Evolutionary conservation across 345 rosid species (phyloP).

Genomic region (Eucalyptus regnans): DNA sequence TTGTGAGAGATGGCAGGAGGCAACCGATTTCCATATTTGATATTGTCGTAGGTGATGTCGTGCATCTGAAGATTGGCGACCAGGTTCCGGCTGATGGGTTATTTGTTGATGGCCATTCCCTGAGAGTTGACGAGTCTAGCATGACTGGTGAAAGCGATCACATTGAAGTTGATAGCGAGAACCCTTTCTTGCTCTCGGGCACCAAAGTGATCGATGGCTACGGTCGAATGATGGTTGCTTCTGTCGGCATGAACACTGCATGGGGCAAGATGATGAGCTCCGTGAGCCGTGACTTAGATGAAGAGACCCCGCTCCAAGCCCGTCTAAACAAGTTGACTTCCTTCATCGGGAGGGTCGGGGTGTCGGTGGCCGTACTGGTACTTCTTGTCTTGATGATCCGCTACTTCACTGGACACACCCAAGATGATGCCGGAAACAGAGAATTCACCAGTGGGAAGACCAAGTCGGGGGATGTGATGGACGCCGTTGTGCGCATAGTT

Average conservation of each 20-base stretch:
- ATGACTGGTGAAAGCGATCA: not conserved
- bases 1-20: slow-evolving; percentile 33
- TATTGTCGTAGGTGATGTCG: slow-evolving; percentile 5
- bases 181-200: not conserved
- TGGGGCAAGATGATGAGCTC: not conserved
- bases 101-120: not conserved
- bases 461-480: not conserved
- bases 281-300: not conserved
- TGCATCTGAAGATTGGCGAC: not conserved
- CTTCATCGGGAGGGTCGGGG: not conserved
- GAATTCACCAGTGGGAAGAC: not conserved
- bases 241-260: not conserved
- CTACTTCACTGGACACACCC: not conserved
- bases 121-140: not conserved
- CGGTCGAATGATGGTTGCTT: not conserved
- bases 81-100: not conserved
- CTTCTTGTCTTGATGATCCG: not conserved
- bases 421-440: not conserved
- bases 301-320: not conserved
- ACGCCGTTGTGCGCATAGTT: no score
- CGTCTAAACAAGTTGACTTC: not conserved
- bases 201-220: not conserved
- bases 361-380: not conserved
- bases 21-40: slow-evolving; percentile 39
- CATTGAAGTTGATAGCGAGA: not conserved